Percentiles rank a stretch among this genome's conserved stretches.
Evolutionary conservation across 331 rosid species (phyloP).

Genomic region (Acacia pycnantha): DNA sequence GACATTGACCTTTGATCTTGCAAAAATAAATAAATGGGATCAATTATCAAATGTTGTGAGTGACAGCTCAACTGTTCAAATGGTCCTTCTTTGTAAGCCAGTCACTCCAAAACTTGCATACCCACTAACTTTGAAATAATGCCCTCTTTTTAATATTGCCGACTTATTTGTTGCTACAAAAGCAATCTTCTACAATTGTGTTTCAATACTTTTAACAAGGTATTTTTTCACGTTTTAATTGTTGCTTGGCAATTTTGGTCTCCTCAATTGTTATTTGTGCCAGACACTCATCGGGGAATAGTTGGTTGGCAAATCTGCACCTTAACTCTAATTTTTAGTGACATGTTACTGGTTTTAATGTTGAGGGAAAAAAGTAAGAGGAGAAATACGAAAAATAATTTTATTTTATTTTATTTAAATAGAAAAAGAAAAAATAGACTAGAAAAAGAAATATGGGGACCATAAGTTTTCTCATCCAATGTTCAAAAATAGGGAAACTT

Average conservation of each 20-base stretch:
- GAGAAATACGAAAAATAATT: background rate
- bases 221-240: too few relatives aligned
- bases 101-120: constrained; percentile 4
- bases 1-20: constrained; percentile 16
- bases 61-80: constrained; percentile 25
- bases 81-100: background rate
- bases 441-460: background rate
- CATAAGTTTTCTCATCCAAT: background rate
- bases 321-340: background rate
- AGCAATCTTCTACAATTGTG: background rate
- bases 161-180: background rate
- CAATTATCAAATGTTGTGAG: background rate
- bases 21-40: background rate
- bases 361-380: background rate
- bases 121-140: background rate
- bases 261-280: too few relatives aligned
- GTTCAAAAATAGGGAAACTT: background rate
- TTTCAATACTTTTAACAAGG: background rate
- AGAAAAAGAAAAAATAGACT: background rate
- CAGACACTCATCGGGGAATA: too few relatives aligned
- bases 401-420: background rate
- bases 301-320: too few relatives aligned
- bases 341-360: background rate
- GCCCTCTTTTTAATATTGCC: background rate
- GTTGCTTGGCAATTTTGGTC: too few relatives aligned